Percentiles rank a stretch among this genome's conserved stretches.
These are phyloP conservation scores for Guadua angustifolia DNA, from an alignment of 176 grass and related monocot genomes.

Conservation along the genomic window DNA sequence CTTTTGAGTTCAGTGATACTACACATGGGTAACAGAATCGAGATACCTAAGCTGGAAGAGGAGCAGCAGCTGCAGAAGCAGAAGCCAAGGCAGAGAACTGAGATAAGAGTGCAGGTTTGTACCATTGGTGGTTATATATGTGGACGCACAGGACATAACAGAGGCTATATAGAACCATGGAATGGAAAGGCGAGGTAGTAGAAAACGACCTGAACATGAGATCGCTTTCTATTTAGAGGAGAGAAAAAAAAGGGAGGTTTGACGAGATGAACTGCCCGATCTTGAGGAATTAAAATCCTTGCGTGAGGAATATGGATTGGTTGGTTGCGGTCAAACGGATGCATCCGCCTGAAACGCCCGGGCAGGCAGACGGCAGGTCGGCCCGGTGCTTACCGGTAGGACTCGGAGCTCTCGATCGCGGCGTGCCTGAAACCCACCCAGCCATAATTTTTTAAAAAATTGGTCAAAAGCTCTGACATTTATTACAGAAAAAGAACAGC, in stretches of 20 bases:
- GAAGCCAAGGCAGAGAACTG: neutral
- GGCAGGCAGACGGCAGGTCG: neutral
- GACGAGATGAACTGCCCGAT: neutral
- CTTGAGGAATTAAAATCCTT: neutral
- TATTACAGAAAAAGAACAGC: no score
- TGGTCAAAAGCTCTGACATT: no score
- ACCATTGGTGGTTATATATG: neutral
- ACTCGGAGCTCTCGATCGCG: no score
- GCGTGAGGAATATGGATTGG: slow-evolving; percentile 8
- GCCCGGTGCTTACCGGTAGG: neutral
- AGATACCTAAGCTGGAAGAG: neutral
- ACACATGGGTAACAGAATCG: neutral
- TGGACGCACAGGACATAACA: neutral
- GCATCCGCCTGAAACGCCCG: neutral
- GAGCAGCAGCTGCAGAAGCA: neutral
- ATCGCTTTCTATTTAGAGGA: neutral
- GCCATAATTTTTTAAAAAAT: no score
- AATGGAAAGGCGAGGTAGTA: neutral
- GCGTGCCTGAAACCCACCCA: no score
- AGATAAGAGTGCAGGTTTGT: neutral
- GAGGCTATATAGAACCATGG: neutral
- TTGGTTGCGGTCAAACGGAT: neutral
- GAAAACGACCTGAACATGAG: slow-evolving; percentile 40
- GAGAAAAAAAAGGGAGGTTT: neutral
- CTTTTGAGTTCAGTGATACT: neutral